Evolutionary conservation across 2,329 filamentous ascomycete genomes (phyloP), one percentile per base, ranked within the genome.

Genomic region (Fusarium sp.): DNA sequence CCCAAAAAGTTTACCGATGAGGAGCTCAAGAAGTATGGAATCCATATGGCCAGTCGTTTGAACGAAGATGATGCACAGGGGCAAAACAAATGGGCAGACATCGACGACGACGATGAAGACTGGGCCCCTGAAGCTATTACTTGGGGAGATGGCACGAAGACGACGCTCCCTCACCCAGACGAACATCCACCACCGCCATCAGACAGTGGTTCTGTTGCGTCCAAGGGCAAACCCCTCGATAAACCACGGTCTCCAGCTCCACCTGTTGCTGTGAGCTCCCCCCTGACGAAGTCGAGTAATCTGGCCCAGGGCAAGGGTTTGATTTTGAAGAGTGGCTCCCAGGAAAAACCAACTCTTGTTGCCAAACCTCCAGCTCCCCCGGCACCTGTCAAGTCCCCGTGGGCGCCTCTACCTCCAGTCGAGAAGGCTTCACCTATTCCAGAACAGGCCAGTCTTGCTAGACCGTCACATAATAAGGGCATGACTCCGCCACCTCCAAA

Each of bases 131-230:
- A 96, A 73, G 90, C 92, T 59, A 94, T 96, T 74, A 93, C 93
- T 67, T 97, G 94, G 94, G 93, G 93, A 79, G 94, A 97, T 81
- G 94, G 94, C 60, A 96, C 94, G 54, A 96, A 96, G 81, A 93
- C 93, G 38, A 93, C 91, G 10, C 86, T 95, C 21, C 90, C 92
- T 21, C 88, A 91, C 69, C 84, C 87, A 57, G 90, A 92, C 43
- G 89, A 91, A 59, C 79, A 80, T 35, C 71, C 82, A 10, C 76
- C 82, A 13, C 76, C 77, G 11, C 53, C 64, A 19, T 73, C 79
- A 25, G 79, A 81, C n/a, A 78, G 56, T 66, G 74, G 65, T 6
- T 72, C 80, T 9, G 66, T 75, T 49, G 62, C 62, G 10, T 75
- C 66, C 28, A 77, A 75, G 46, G 66, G 30, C 40, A 77, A 72